Percentiles rank a stretch among this genome's conserved stretches.
These are phyloP conservation scores for Areca catechu DNA, from an alignment of 176 grass and related monocot genomes.

Conservation along the genomic window DNA sequence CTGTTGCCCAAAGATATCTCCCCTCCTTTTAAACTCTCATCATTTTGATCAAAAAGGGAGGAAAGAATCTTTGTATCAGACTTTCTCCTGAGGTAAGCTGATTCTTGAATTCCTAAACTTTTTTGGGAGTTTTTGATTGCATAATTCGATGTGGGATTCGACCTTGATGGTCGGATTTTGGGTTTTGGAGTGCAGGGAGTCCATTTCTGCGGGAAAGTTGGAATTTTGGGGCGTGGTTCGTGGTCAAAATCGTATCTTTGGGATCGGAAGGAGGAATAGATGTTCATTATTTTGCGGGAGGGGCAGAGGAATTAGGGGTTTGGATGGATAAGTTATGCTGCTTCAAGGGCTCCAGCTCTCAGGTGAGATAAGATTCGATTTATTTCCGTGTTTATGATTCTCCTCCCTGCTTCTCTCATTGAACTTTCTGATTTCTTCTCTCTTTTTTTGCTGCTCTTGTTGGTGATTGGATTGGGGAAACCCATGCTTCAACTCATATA, in stretches of 20 bases:
- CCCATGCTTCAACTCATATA: no score
- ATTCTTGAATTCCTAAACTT: no score
- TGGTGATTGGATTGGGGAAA: no score
- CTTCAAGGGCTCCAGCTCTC: neutral
- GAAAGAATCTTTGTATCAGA: no score
- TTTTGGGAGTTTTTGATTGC: no score
- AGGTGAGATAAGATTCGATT: neutral
- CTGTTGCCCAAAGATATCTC: no score
- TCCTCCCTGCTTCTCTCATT: neutral
- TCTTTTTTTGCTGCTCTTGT: no score
- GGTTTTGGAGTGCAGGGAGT: neutral
- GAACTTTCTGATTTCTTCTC: no score
- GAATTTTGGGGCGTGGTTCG: neutral
- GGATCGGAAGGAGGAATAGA: neutral
- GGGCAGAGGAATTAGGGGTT: neutral
- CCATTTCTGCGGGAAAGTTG: neutral
- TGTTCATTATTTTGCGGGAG: neutral
- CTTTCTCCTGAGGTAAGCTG: no score
- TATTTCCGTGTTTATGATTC: neutral
- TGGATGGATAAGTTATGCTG: conserved; percentile 1
- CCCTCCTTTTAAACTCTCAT: no score
- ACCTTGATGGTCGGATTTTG: neutral
- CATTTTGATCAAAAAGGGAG: no score
- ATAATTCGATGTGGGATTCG: no score
- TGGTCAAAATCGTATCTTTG: neutral